Evolutionary conservation across 805 yeast species (phyloP), one percentile per base, ranked within the genome.

Genomic region (Komagataella ulmi): DNA sequence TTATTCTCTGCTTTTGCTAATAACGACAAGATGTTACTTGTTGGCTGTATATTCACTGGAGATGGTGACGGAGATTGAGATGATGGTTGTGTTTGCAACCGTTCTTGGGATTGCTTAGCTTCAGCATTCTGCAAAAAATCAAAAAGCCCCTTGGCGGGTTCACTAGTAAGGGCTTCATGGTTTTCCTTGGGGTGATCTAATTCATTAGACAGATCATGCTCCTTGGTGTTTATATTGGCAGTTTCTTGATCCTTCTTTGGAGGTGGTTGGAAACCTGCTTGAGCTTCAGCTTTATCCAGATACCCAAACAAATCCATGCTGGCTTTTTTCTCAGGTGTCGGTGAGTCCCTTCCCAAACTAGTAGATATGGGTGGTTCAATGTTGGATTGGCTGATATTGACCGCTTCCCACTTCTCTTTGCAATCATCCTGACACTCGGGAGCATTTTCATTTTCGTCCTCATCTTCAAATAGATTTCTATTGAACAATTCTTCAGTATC

Each of bases 401-500:
- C 14, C 40, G 12, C 40, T 30, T 30, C 40, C 30, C 21, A 24
- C 19, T 36, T 43, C n/a, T 23, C 47, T 7, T 24, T 18, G 12
- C 43, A 53, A 46, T 55, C 55, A 30, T 50, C 54, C 12, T 45
- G 52, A 18, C 43, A 44, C 19, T 49, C 44, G 3, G 51, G 52
- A 44, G 7, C 50, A n/a, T 49, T 51, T n/a, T 51, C 55, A 12
- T 49, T 40, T 14, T 54, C 52, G 6, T 45, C 50, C 12, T 61
- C 66, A 55, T 63, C 59, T 3, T 68, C 62, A 51, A 70, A 69
- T 17, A 69, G 51, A 49, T 64, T 63, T 45, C 73, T 54, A 49
- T 69, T 68, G 54, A 69, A 69, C 46, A 70, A 53, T 8, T 59
- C 64, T 52, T 68, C 72, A 0, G 73, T 69, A 44, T 69, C 73